Conservation (phyloP, 2,329 filamentous ascomycete genomes). For the Fusarium beomiforme region DNA sequence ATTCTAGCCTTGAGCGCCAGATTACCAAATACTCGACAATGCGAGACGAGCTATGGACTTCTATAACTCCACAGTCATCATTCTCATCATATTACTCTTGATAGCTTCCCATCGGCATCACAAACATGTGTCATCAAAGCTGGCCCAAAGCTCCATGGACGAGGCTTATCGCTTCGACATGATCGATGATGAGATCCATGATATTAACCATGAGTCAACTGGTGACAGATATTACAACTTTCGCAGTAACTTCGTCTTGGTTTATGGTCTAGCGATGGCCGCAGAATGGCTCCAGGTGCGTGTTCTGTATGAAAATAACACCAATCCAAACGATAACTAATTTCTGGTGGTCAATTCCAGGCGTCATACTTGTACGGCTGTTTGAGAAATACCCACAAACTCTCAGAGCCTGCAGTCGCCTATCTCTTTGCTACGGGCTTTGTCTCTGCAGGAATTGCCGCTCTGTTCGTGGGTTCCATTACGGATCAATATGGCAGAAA, state of each 20-base stretch:
- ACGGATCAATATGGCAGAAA: neutral
- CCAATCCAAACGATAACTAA: fast-evolving
- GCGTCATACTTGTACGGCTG: neutral
- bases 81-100: neutral
- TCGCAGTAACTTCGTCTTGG: neutral
- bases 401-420: neutral
- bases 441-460: neutral
- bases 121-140: neutral
- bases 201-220: neutral
- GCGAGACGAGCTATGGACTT: neutral
- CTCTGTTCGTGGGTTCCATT: neutral
- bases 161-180: neutral
- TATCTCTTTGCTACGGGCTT: neutral
- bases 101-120: neutral
- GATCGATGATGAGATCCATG: neutral
- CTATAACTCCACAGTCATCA: neutral
- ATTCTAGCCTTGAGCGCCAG: too few species aligned
- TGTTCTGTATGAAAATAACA: fast-evolving
- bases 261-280: neutral
- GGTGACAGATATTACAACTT: neutral
- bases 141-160: neutral
- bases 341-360: fast-evolving
- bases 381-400: neutral
- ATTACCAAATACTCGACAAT: neutral
- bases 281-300: constrained; percentile 1